A percentile compares a stretch with the other conserved stretches of the same genome.
Conservation (phyloP, 257 asterid species). For the Buddleja alternifolia region DNA sequence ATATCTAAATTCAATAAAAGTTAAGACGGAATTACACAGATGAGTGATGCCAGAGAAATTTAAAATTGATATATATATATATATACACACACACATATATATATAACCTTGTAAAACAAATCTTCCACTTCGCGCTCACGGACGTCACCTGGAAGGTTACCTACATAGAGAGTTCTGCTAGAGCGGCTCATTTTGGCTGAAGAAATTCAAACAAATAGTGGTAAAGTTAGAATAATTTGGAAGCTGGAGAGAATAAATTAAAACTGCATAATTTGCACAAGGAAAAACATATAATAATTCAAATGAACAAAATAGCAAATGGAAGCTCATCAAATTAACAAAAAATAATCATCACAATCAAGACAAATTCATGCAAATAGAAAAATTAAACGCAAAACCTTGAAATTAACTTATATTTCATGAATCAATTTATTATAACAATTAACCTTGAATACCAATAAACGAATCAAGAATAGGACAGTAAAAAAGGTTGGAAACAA, state of each 20-base stretch:
- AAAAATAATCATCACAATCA: background rate
- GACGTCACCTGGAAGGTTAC: conserved; percentile 97
- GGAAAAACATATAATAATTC: background rate
- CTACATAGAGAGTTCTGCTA: conserved; percentile 92
- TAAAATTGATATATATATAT: no score
- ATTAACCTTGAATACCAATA: conserved; percentile 21
- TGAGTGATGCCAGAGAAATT: background rate
- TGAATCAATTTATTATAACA: background rate
- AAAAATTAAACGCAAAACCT: background rate
- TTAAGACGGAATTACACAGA: background rate
- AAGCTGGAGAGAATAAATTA: background rate
- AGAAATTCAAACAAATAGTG: background rate
- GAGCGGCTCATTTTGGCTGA: conserved; percentile 87
- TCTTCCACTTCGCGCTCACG: conserved; percentile 98
- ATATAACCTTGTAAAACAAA: conserved; percentile 81
- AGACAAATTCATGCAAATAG: background rate
- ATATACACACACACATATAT: no score
- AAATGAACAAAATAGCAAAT: background rate
- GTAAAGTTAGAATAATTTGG: background rate
- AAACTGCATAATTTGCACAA: background rate
- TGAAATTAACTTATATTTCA: background rate
- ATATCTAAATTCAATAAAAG: background rate
- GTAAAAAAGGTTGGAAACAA: background rate
- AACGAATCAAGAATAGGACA: background rate
- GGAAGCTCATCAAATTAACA: no score